Conservation (phyloP, 139 green algal genomes). For the Chlamydomonas schloesseri region DNA sequence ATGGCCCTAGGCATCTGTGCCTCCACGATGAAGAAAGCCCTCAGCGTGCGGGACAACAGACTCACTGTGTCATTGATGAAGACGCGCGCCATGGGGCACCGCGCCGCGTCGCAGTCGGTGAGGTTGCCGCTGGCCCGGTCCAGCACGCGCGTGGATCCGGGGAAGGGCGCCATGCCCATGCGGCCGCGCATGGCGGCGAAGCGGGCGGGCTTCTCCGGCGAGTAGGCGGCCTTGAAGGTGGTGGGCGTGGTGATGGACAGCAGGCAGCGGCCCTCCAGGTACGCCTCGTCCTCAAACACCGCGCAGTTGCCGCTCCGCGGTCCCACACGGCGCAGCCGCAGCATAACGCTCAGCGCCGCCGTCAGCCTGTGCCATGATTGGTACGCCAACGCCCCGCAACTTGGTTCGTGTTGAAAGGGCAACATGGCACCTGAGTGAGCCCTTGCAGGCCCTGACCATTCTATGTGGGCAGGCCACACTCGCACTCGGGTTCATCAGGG, state of each 20-base stretch:
- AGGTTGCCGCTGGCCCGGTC: neutral
- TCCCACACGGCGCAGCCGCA: neutral
- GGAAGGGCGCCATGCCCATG: conserved; percentile 28
- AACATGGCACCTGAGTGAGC: too few species aligned
- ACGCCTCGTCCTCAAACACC: conserved; percentile 24
- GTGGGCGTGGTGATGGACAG: conserved; percentile 9
- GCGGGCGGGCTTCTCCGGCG: neutral
- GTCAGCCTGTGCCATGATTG: neutral
- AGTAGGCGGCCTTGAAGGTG: conserved; percentile 36
- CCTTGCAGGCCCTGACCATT: neutral
- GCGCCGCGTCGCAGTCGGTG: neutral
- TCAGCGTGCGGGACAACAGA: too few species aligned
- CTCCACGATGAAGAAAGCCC: too few species aligned
- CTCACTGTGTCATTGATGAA: neutral
- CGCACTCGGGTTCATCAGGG: too few species aligned
- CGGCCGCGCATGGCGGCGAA: conserved; percentile 22
- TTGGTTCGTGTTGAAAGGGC: too few species aligned
- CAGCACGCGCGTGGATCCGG: conserved; percentile 33
- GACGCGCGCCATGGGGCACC: neutral
- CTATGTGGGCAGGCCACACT: too few species aligned
- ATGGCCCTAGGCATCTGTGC: too few species aligned
- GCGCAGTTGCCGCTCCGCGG: neutral
- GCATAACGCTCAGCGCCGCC: neutral
- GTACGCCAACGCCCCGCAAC: too few species aligned
- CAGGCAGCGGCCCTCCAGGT: conserved; percentile 33